Evolutionary conservation across 2,329 filamentous ascomycete species (phyloP).

Genomic region (Dichotomopilus funicola): DNA sequence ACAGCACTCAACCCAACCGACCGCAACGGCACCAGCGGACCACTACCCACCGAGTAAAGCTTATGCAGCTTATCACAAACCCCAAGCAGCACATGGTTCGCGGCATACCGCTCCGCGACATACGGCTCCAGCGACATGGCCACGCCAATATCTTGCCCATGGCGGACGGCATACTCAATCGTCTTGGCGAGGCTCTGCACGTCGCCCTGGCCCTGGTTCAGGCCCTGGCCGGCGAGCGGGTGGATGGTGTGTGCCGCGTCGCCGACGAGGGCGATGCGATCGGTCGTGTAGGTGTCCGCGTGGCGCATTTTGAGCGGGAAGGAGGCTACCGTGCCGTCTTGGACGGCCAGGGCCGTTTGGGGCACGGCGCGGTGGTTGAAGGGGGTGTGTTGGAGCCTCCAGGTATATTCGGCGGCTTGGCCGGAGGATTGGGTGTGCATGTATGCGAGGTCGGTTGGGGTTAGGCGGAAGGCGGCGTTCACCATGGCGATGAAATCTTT

Average conservation of each 20-base stretch:
- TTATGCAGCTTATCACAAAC: constrained; percentile 89
- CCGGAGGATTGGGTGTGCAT: constrained; percentile 59
- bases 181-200: constrained; percentile 69
- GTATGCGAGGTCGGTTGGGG: constrained; percentile 71
- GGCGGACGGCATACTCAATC: constrained; percentile 68
- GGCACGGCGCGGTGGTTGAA: constrained; percentile 52
- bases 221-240: constrained; percentile 85
- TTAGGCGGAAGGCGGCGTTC: constrained; percentile 85
- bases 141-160: constrained; percentile 83
- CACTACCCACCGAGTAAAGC: constrained; percentile 73
- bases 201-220: constrained; percentile 90
- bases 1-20: constrained; percentile 72
- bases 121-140: constrained; percentile 75
- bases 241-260: constrained; percentile 95
- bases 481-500: constrained; percentile 78
- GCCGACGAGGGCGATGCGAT: constrained; percentile 85
- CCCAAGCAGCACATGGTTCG: constrained; percentile 72
- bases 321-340: constrained; percentile 73
- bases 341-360: constrained; percentile 60
- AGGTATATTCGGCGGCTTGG: constrained; percentile 71
- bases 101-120: constrained; percentile 69
- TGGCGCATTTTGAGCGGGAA: constrained; percentile 90
- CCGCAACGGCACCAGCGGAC: constrained; percentile 72
- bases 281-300: constrained; percentile 85
- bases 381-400: constrained; percentile 69